phyloP scores from a whole-genome alignment of 2,329 filamentous ascomycete species.

The Triangularia verruculosa region DNA sequence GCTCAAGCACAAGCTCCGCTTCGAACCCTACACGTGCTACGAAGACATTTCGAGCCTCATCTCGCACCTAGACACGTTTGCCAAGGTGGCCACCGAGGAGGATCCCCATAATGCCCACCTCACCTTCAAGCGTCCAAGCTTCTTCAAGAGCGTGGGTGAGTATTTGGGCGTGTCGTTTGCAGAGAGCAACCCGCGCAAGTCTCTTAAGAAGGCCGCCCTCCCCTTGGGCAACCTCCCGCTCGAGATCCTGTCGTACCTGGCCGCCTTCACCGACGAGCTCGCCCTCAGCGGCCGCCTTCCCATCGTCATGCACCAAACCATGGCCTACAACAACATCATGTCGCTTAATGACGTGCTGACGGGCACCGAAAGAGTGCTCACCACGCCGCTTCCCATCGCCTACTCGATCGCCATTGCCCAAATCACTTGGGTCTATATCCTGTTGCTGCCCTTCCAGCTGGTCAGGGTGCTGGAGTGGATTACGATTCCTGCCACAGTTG shows the following conservation, averaged over 20 bases:
- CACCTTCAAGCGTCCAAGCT: constrained; percentile 29
- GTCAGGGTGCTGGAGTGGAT: constrained; percentile 60
- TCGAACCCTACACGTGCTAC: constrained; percentile 69
- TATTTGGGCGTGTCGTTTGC: constrained; percentile 68
- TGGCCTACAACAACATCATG: constrained; percentile 48
- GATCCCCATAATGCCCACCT: constrained; percentile 36
- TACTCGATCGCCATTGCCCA: constrained; percentile 75
- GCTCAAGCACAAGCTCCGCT: constrained; percentile 70
- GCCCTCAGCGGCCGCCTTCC: constrained; percentile 49
- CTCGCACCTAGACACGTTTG: constrained; percentile 64
- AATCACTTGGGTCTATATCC: constrained; percentile 73
- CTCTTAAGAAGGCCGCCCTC: constrained; percentile 62
- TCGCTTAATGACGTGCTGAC: constrained; percentile 63
- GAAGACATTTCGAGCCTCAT: constrained; percentile 62
- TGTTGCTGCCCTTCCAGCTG: constrained; percentile 71
- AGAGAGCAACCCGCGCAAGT: constrained; percentile 65
- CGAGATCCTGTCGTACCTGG: constrained; percentile 66
- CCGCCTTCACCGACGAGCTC: constrained; percentile 57
- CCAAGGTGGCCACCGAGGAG: constrained; percentile 42
- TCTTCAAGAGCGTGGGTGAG: constrained; percentile 56
- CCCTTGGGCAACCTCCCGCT: constrained; percentile 70
- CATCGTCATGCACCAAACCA: constrained; percentile 49
- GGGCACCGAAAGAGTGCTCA: constrained; percentile 69
- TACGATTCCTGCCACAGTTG: constrained; percentile 65
- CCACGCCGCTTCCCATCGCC: constrained; percentile 68